Evolutionary conservation across 106 monocot genomes (phyloP).

Genomic region (Phalaenopsis equestris): DNA sequence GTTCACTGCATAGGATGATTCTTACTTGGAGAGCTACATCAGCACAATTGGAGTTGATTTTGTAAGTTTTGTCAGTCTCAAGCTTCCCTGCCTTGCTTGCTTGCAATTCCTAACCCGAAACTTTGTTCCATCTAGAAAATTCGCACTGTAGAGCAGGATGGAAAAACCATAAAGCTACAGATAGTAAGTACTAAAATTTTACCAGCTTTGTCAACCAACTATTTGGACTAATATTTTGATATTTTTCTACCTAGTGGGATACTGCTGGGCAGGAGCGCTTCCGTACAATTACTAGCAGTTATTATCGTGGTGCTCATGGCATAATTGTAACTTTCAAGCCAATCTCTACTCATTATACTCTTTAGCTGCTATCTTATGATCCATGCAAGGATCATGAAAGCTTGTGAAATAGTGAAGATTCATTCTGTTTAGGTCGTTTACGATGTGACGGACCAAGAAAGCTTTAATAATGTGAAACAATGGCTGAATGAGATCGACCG

Average conservation of each 20-base stretch:
- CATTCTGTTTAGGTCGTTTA: conserved; percentile 40
- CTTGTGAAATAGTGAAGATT: background rate
- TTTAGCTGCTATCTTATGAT: background rate
- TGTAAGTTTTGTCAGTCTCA: conserved; percentile 23
- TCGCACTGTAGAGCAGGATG: conserved; percentile 34
- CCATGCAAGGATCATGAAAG: background rate
- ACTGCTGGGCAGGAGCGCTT: conserved; percentile 37
- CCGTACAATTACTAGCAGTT: conserved; percentile 33
- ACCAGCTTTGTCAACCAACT: background rate
- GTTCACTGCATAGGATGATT: conserved; percentile 36
- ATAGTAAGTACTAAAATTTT: conserved; percentile 20
- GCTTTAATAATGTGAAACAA: conserved; percentile 54
- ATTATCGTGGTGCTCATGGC: conserved; percentile 37
- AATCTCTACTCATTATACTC: background rate
- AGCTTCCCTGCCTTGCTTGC: background rate
- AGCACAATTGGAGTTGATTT: conserved; percentile 62
- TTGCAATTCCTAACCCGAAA: background rate
- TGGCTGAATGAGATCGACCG: conserved; percentile 60
- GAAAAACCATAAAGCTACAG: conserved; percentile 29
- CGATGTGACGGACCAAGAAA: conserved; percentile 61
- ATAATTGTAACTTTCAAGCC: conserved; percentile 15
- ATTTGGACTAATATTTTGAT: background rate
- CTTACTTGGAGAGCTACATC: conserved; percentile 55
- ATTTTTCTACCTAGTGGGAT: conserved; percentile 20
- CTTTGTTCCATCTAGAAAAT: conserved; percentile 19